Base-by-base conservation (phyloP, 2,329 filamentous ascomycete genomes). In the Furcasterigmium furcatum region DNA sequence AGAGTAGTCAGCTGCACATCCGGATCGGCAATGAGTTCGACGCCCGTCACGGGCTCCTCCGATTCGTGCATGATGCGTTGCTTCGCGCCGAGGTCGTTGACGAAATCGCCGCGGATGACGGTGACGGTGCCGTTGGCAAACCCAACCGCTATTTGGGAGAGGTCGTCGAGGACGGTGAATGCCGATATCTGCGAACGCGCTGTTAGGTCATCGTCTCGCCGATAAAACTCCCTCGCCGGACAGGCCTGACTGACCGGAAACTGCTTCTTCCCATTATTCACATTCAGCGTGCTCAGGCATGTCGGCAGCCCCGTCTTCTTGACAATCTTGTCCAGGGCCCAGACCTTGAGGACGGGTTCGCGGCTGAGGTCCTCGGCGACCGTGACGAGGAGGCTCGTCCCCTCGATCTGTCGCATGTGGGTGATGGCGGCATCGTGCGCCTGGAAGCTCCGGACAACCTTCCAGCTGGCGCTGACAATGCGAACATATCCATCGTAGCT, bases 51-150 rank as follows among this genome's bases (percentile, higher is more conserved):
- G 0, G 94, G 95, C 63, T 99, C 94, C 57, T 97, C 91, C 0
- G 91, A 96, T 62, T 99, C 94, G 67, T 95, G 94, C 9, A 99
- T 89, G 27, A 92, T 94, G 44, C 94, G 83, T 64, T 99, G 94
- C 62, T 90, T 91, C 10, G 92, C 91, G 19, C 95, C 94, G 46
- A 94, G 84, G 63, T 99, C 94, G 63, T 99, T 91, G 56, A 99
- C 88, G 41, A 99, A 74, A 62, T 99, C 94, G 49, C 95, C 94
- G 47, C 94, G 82, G 46, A 99, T 88, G 22, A 99, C 84, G 1
- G 91, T 95, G 12, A 99, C 92, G 1, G 91, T 84, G 8, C 94
- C 94, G 66, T 99, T 97, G 12, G 87, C 94, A 62, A 99, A 99
- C 5, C 94, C 95, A 7, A 97, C 87, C 4, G 92, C 94, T 22